Evolutionary conservation across 106 monocot species (phyloP).

Genomic region (Xerophyta viscosa): DNA sequence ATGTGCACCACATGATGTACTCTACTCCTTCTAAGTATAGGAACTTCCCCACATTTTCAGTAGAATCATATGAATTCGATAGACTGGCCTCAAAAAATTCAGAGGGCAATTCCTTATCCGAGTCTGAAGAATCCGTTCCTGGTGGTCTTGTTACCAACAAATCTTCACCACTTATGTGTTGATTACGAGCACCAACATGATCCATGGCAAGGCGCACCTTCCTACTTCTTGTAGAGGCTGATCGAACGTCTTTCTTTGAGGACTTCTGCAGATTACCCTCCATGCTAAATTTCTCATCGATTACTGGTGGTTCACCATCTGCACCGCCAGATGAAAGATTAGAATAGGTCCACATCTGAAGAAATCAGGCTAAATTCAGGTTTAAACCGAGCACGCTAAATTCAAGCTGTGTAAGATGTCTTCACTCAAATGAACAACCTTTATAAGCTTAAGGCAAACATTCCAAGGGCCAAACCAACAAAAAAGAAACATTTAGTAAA

Average conservation of each 20-base stretch:
- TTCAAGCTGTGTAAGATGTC: too few relatives aligned
- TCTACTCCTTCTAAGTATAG: conserved; percentile 8
- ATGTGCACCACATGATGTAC: conserved; percentile 4
- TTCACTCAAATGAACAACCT: too few relatives aligned
- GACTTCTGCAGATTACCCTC: conserved; percentile 31
- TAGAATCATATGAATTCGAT: conserved; percentile 6
- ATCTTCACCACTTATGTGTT: conserved; percentile 15
- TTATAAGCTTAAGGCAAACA: too few relatives aligned
- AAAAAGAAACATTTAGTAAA: too few relatives aligned
- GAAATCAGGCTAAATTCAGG: too few relatives aligned
- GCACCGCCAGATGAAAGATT: neutral
- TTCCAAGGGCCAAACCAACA: too few relatives aligned
- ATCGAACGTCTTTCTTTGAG: conserved; percentile 23
- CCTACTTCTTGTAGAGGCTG: conserved; percentile 17
- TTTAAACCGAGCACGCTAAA: too few relatives aligned
- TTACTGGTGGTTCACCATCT: conserved; percentile 67
- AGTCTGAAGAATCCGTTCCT: conserved; percentile 7
- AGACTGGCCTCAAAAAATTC: conserved; percentile 6
- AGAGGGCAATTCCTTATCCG: conserved; percentile 11
- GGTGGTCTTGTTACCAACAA: conserved; percentile 6
- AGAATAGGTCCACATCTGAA: too few relatives aligned
- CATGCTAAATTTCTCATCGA: conserved; percentile 25
- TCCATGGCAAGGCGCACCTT: conserved; percentile 12
- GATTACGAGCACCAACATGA: conserved; percentile 6
- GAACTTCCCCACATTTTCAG: conserved; percentile 3